These are phyloP conservation scores for Luvunga scandens DNA, from an alignment of 345 rosid genomes.

Conservation along the genomic window DNA sequence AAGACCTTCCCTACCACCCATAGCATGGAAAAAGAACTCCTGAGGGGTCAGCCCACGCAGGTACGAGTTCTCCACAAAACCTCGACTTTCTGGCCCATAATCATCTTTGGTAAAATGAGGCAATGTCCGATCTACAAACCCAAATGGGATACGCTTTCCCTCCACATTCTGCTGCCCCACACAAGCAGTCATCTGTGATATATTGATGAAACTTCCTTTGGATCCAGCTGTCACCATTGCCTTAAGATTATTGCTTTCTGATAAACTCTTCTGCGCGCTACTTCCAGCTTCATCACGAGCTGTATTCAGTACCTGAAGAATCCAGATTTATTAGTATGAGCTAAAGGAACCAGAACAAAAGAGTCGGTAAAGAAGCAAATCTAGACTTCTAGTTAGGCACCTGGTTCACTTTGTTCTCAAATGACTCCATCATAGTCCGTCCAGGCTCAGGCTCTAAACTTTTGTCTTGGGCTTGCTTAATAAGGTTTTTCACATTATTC, in stretches of 20 bases:
- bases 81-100: constrained; percentile 98
- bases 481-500: constrained; percentile 76
- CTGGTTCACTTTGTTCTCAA: constrained; percentile 97
- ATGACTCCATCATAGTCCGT: constrained; percentile 91
- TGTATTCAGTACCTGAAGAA: constrained; percentile 72
- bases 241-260: constrained; percentile 97
- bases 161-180: constrained; percentile 99
- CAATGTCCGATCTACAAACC: constrained; percentile 82
- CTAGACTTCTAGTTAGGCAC: constrained; percentile 25
- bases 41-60: constrained; percentile 98
- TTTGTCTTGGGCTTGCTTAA: constrained; percentile 62
- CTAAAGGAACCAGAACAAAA: not conserved
- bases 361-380: not conserved
- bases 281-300: constrained; percentile 99
- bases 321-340: constrained; percentile 7
- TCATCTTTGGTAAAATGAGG: constrained; percentile 98
- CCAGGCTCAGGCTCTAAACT: constrained; percentile 94
- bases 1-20: constrained; percentile 99
- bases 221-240: constrained; percentile 99
- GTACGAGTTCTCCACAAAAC: constrained; percentile 97
- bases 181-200: constrained; percentile 99
- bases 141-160: constrained; percentile 96
- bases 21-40: constrained; percentile 98
- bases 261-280: constrained; percentile 91
- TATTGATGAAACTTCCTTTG: constrained; percentile 97